These are phyloP conservation scores for Geosmithia morbida DNA, from an alignment of 2,329 filamentous ascomycete species.

Conservation along the genomic window DNA sequence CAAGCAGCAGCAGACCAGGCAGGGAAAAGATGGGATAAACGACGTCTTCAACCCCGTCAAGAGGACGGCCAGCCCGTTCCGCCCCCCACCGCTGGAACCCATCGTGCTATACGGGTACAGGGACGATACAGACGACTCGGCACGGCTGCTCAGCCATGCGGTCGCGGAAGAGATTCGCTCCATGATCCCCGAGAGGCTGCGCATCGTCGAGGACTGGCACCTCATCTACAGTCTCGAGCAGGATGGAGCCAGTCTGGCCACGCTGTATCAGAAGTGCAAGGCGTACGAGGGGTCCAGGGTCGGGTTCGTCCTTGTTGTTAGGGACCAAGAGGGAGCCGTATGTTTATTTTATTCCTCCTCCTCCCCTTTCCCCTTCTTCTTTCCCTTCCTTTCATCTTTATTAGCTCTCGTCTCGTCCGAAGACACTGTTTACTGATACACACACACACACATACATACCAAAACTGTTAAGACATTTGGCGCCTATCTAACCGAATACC, in stretches of 20 bases:
- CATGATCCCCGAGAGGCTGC: conserved; percentile 72
- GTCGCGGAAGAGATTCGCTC: conserved; percentile 89
- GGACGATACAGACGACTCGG: conserved; percentile 40
- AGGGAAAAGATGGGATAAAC: conserved; percentile 30
- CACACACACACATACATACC: conserved; percentile 17
- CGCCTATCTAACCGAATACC: conserved; percentile 83
- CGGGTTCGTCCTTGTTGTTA: conserved; percentile 80
- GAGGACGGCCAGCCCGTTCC: conserved; percentile 63
- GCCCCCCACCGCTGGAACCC: conserved; percentile 78
- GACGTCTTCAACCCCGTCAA: conserved; percentile 36
- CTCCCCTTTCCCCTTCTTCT: too few species aligned
- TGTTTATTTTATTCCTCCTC: conserved; percentile 16
- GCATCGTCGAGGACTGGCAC: conserved; percentile 77
- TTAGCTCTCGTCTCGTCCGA: not conserved
- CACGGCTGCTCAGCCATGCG: conserved; percentile 53
- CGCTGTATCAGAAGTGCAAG: conserved; percentile 70
- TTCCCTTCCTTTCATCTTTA: not conserved
- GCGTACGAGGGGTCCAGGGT: conserved; percentile 54
- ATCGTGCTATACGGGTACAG: conserved; percentile 55
- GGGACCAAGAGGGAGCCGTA: conserved; percentile 62
- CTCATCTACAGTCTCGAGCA: conserved; percentile 83
- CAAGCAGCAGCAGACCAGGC: conserved; percentile 1
- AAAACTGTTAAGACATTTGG: too few species aligned
- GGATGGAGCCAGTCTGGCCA: conserved; percentile 75
- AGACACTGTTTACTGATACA: not conserved